A percentile compares a stretch with the other conserved stretches of the same genome.
Conservation (phyloP, 1,139 yeast genomes). For the Kodamaea sp. region DNA sequence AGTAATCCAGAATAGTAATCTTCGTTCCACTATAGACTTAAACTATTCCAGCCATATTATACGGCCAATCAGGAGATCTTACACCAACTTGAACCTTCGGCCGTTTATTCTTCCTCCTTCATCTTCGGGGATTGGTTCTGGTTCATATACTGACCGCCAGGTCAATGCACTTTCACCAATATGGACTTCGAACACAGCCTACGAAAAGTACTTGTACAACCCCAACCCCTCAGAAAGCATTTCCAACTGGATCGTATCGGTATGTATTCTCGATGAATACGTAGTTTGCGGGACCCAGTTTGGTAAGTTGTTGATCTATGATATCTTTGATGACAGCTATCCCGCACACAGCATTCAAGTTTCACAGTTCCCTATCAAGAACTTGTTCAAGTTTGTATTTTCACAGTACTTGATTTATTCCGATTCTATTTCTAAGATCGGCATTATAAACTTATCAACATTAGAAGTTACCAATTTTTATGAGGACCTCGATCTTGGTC, state of each 20-base stretch:
- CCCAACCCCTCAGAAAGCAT: constrained; percentile 21
- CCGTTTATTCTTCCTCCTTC: constrained; percentile 4
- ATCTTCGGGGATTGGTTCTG: neutral
- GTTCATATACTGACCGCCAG: constrained; percentile 19
- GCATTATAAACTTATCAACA: constrained; percentile 26
- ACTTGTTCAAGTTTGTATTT: constrained; percentile 20
- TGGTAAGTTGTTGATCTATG: constrained; percentile 30
- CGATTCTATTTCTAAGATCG: constrained; percentile 37
- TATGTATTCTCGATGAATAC: constrained; percentile 16
- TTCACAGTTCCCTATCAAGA: constrained; percentile 32
- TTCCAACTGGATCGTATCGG: constrained; percentile 26
- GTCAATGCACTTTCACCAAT: constrained; percentile 21
- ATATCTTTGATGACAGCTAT: constrained; percentile 20
- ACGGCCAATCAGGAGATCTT: constrained; percentile 9
- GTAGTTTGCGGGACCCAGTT: constrained; percentile 38
- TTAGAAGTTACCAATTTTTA: constrained; percentile 21
- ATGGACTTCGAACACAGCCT: constrained; percentile 22
- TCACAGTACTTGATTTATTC: constrained; percentile 25
- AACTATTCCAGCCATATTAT: constrained; percentile 2
- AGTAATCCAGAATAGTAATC: constrained; percentile 10
- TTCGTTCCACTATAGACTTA: constrained; percentile 8
- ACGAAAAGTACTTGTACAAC: constrained; percentile 19
- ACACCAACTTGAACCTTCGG: constrained; percentile 8
- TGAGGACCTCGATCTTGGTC: constrained; percentile 31
- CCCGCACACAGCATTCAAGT: constrained; percentile 17